Conservation (phyloP, 768 basidiomycete genomes). For the Tylopilus sp. region DNA sequence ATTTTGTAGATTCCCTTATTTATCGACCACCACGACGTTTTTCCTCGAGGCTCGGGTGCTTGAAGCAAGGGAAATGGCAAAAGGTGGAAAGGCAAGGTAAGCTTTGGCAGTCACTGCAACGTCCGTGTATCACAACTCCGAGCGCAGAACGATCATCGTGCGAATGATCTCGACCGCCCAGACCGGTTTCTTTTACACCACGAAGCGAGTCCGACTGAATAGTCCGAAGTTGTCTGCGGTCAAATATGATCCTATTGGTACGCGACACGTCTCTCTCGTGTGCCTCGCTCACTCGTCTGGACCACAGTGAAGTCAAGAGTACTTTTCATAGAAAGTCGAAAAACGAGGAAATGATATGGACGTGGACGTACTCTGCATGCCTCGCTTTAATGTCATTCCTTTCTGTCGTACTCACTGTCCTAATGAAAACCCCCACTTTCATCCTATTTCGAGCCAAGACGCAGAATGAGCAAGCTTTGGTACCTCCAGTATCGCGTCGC, state of each 20-base stretch:
- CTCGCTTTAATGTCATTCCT: background rate
- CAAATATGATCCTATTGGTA: constrained; percentile 88
- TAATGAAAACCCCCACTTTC: background rate
- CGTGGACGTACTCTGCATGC: background rate
- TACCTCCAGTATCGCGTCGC: too few species aligned
- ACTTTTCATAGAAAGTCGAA: constrained; percentile 75
- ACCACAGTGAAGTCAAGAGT: constrained; percentile 63
- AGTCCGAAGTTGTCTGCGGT: constrained; percentile 84
- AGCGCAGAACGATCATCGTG: constrained; percentile 71
- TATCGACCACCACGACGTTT: background rate
- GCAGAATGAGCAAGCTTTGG: too few species aligned
- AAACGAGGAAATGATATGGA: constrained; percentile 56
- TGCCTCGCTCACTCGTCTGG: background rate
- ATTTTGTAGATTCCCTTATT: constrained; percentile 7
- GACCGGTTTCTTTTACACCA: constrained; percentile 90
- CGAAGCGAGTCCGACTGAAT: constrained; percentile 60
- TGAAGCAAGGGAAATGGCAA: constrained; percentile 46
- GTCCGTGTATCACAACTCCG: background rate
- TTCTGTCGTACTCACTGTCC: background rate
- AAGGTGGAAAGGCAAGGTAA: constrained; percentile 60
- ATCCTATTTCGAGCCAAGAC: too few species aligned
- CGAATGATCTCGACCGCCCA: constrained; percentile 88
- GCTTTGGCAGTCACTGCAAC: background rate
- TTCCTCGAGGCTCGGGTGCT: too few species aligned
- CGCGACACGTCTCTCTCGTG: constrained; percentile 20